phyloP scores from a whole-genome alignment of 805 yeast species.

The Candida tibetensis region DNA sequence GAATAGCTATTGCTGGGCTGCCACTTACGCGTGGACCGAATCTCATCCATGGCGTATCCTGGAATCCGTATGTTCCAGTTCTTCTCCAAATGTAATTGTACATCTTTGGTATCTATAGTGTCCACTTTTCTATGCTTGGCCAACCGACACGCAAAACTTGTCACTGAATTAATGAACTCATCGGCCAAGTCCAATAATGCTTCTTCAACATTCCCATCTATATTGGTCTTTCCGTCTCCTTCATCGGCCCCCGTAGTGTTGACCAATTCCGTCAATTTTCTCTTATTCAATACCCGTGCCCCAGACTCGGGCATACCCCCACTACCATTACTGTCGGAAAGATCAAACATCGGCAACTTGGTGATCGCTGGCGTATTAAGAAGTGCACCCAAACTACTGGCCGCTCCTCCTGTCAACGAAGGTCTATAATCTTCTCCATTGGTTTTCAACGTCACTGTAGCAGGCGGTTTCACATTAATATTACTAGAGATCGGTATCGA shows the following conservation, averaged over 20 bases:
- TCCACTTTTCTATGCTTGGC: constrained; percentile 94
- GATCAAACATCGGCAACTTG: constrained; percentile 77
- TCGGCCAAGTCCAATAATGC: constrained; percentile 88
- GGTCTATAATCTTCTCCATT: constrained; percentile 56
- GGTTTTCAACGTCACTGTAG: constrained; percentile 62
- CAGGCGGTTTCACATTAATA: constrained; percentile 62
- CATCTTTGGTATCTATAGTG: constrained; percentile 79
- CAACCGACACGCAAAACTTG: constrained; percentile 88
- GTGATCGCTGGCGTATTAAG: constrained; percentile 73
- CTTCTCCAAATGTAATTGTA: constrained; percentile 86
- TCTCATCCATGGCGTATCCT: constrained; percentile 89
- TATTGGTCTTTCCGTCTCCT: constrained; percentile 85
- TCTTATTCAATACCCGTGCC: constrained; percentile 79
- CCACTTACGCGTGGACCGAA: constrained; percentile 73
- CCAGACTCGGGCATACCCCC: constrained; percentile 50
- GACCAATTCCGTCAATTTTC: constrained; percentile 86
- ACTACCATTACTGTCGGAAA: constrained; percentile 36
- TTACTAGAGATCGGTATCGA: constrained; percentile 70
- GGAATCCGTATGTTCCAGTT: constrained; percentile 96
- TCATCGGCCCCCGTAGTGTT: constrained; percentile 78
- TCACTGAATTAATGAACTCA: constrained; percentile 88
- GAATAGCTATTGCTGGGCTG: constrained; percentile 60
- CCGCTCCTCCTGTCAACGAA: constrained; percentile 79
- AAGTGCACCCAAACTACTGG: constrained; percentile 60
- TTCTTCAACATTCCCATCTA: constrained; percentile 96